phyloP scores from a whole-genome alignment of 371 early-diverging fungal genomes.

The Zopfochytrium polystomum region DNA sequence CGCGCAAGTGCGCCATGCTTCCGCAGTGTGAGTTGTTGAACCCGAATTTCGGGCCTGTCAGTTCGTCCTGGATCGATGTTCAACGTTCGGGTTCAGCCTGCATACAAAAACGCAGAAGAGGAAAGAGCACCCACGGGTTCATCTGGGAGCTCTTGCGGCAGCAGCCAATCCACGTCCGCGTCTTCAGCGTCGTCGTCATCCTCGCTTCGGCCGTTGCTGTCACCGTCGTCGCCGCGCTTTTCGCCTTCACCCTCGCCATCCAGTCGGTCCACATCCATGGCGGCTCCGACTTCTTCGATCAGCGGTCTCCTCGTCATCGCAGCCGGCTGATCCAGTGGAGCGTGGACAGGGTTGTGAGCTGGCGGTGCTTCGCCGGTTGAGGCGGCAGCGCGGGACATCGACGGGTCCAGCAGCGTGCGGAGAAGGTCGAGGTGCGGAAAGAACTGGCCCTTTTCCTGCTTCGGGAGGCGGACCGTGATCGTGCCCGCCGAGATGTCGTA shows the following conservation, averaged over 20 bases:
- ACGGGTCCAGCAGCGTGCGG: slow-evolving; percentile 70
- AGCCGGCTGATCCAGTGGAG: neutral
- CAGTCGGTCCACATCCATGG: slow-evolving; percentile 1
- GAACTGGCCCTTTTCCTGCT: slow-evolving; percentile 70
- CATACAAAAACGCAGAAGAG: neutral
- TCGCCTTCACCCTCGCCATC: slow-evolving; percentile 22
- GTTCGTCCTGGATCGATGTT: slow-evolving; percentile 22
- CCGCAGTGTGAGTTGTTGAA: slow-evolving; percentile 85
- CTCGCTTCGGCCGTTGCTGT: slow-evolving; percentile 38
- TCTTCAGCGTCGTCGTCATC: slow-evolving; percentile 32
- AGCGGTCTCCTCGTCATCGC: slow-evolving; percentile 11
- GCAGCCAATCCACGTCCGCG: slow-evolving; percentile 78
- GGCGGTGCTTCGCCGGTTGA: neutral
- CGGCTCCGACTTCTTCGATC: slow-evolving; percentile 62
- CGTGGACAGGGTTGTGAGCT: neutral
- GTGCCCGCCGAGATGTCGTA: slow-evolving; percentile 80
- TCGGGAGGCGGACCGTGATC: slow-evolving; percentile 71
- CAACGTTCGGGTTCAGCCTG: neutral
- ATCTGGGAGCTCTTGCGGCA: slow-evolving; percentile 67
- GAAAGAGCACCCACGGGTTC: slow-evolving; percentile 16
- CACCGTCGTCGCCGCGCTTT: slow-evolving; percentile 35
- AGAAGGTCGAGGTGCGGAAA: slow-evolving; percentile 88
- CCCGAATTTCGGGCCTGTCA: slow-evolving; percentile 63
- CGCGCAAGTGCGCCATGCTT: slow-evolving; percentile 70
- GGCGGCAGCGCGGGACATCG: too few species aligned